Base-by-base conservation (phyloP, 139 green algal genomes). In the Picocystis salinarum region DNA sequence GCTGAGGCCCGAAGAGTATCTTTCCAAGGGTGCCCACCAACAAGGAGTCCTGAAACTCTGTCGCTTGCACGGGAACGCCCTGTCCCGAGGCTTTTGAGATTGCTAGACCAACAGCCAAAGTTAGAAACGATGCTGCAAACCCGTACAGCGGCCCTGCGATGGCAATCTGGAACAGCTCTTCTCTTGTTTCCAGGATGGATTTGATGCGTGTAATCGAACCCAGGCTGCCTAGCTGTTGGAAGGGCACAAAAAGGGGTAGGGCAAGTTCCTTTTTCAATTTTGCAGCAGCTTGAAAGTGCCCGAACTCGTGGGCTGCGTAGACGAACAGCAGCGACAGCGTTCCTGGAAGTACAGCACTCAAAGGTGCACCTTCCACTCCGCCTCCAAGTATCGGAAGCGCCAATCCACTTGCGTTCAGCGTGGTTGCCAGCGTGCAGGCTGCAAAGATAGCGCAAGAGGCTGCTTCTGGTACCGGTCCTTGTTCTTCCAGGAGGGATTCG, bases 131-230 rank as follows among this genome's bases (percentile, higher is more conserved):
- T 29, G 33, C 29, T n/a, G 33, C 52, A 7, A 37, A 28, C 19
- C 53, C 53, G 1, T 18, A 17, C 12, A 55, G 19, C 27, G 53
- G 53, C 4, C 53, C 53, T 23, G 34, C 50, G 2, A 33, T 48
- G 9, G 50, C 50, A 12, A 62, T 30, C 34, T 55, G 18, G 9
- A 44, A 23, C 0, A 62, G 42, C 19, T 39, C 29, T 13, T 15
- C 13, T 9, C 53, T 28, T 15, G 36, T 60, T 17, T 24, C 18
- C 11, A 62, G 59, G 45, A n/a, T n/a, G n/a, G n/a, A n/a, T 25
- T 51, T 44, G n/a, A 92, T 66, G 30, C 76, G 59, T 0, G 75
- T 92, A 47, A 92, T 77, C 37, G 62, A 66, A 11, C 80, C 80
- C 57, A 92, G 87, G 44, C 47, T 70, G 27, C 79, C 76, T 23